Evolutionary conservation across 108 stramenopile genomes (phyloP), one percentile per base, ranked within the genome.

Genomic region (Conticribra weissflogii): DNA sequence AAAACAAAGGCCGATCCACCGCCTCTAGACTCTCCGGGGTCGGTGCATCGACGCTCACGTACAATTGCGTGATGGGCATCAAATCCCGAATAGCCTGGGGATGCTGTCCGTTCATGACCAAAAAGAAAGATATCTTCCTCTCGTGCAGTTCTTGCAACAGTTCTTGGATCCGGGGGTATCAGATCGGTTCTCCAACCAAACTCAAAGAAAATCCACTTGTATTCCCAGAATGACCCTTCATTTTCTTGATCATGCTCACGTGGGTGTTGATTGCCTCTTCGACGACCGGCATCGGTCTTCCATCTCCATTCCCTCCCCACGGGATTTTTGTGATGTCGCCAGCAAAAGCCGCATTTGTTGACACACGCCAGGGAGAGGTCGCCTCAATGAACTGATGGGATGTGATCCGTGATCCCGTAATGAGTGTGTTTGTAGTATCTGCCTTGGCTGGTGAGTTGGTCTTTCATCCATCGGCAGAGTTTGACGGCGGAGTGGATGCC

Each of bases 331-430:
- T 96, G 95, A 75, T 98, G 98, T 51, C 98, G 65, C 98, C 98
- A 98, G 82, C 98, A 98, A 83, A 98, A 98, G 31, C 95, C 95
- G 79, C 98, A 98, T 78, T 97, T 97, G 82, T 97, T 97, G 49
- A 96, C 98, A 81, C 98, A 98, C 17, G 96, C 95, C 46, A 98
- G 62, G 54, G 82, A 83, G 97, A 95, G 8, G 98, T 98, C 8
- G 95, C 94, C 72, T 98, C 98, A 96, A 98, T 98, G 76, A 96
- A 98, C 76, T 98, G 96, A 69, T 98, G 97, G 18, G 81, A 83
- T 4, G 96, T 97, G 64, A 98, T 98, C 0, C 96, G 96, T 97
- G 64, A 98, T 98, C 0, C 96, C 97, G 59, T 98, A 98, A 66
- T 94, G 96, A 24, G 93, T 96, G 78, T 98, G 97, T 63, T 98